Conservation (phyloP, 441 rosid genomes). For the Mallotus japonicus region DNA sequence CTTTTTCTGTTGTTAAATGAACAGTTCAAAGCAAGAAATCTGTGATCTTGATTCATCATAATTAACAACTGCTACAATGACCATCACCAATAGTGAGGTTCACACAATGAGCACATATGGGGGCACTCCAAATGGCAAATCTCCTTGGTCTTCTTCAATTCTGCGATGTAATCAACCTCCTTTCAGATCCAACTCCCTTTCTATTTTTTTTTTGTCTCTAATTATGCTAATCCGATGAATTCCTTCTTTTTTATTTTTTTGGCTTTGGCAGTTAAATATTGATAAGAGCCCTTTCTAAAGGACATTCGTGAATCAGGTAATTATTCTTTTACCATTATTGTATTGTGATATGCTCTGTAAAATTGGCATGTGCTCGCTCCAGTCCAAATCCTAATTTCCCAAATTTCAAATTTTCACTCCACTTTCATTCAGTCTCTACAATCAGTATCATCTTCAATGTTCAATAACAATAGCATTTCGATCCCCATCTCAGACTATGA, state of each 20-base stretch:
- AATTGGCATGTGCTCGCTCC: too few species aligned
- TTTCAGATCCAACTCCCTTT: constrained; percentile 13
- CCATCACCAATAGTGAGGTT: constrained; percentile 38
- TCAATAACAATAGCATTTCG: constrained; percentile 46
- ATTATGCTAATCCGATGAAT: constrained; percentile 12
- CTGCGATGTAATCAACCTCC: constrained; percentile 65
- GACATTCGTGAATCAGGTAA: constrained; percentile 89
- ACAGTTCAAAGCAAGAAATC: neutral
- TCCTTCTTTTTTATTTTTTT: neutral
- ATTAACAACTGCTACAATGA: constrained; percentile 31
- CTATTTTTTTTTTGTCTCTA: neutral
- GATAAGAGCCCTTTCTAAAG: constrained; percentile 92
- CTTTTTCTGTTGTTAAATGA: neutral
- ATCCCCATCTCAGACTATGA: constrained; percentile 85
- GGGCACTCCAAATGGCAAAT: constrained; percentile 27
- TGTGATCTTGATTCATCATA: neutral
- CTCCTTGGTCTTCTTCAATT: constrained; percentile 90
- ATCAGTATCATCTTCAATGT: constrained; percentile 27
- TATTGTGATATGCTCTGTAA: too few species aligned
- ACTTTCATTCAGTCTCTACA: too few species aligned
- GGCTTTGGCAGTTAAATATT: constrained; percentile 63
- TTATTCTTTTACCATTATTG: neutral
- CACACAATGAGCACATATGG: constrained; percentile 25
- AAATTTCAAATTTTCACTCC: too few species aligned
- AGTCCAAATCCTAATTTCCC: too few species aligned